These are phyloP conservation scores for Gonium pectorale DNA, from an alignment of 139 green algal genomes.

Conservation along the genomic window DNA sequence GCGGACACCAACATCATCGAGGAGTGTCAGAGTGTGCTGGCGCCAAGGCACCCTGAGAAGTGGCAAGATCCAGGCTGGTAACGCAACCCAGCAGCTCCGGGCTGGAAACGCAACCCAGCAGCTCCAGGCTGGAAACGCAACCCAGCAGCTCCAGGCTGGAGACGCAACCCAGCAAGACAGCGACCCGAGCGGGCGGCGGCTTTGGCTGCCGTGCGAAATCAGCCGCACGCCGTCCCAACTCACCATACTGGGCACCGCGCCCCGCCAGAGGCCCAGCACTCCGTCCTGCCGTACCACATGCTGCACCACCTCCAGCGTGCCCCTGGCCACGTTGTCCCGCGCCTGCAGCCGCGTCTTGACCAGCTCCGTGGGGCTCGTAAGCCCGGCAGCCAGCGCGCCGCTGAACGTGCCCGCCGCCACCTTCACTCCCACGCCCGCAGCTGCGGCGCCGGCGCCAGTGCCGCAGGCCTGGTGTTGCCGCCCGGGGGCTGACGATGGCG, in stretches of 20 bases:
- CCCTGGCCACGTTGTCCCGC: background rate
- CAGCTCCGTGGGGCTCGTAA: slow-evolving; percentile 89
- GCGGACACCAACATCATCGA: background rate
- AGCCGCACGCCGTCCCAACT: too few species aligned
- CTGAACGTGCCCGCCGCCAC: slow-evolving; percentile 74
- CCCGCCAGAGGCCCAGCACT: slow-evolving; percentile 48
- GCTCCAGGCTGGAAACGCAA: too few species aligned
- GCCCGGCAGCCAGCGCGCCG: slow-evolving; percentile 77
- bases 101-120: too few species aligned
- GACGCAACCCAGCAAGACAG: too few species aligned
- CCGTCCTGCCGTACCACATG: slow-evolving; percentile 41
- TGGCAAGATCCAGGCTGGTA: too few species aligned
- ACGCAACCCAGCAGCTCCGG: too few species aligned
- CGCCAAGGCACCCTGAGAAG: too few species aligned
- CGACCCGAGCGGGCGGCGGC: too few species aligned
- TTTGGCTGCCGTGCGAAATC: too few species aligned
- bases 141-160: too few species aligned
- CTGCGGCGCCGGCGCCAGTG: too few species aligned
- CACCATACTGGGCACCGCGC: slow-evolving; percentile 50
- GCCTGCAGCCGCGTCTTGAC: slow-evolving; percentile 67
- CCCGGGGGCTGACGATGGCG: background rate
- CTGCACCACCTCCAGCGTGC: slow-evolving; percentile 2
- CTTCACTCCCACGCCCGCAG: slow-evolving; percentile 58
- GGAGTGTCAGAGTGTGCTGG: background rate
- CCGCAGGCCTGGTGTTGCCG: background rate